Evolutionary conservation across 176 grass and related monocot species (phyloP).

Genomic region (Oryza glaberrima): DNA sequence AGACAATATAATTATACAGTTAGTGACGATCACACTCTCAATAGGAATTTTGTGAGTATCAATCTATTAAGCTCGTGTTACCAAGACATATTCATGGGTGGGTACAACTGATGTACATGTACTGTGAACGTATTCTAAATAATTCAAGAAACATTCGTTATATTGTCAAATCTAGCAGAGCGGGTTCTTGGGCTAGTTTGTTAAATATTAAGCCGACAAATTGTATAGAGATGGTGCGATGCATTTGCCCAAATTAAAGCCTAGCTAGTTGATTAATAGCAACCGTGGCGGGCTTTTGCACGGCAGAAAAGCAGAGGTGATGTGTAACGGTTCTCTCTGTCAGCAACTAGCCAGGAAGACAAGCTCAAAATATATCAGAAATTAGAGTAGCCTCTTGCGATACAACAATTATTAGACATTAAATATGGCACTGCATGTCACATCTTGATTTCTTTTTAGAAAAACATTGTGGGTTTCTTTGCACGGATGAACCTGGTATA

Average conservation of each 20-base stretch:
- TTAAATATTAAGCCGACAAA: background rate
- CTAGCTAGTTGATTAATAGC: conserved; percentile 16
- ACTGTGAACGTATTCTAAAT: background rate
- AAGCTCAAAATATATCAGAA: background rate
- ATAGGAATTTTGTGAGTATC: background rate
- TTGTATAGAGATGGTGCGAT: background rate
- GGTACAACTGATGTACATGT: background rate
- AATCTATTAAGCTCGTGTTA: background rate
- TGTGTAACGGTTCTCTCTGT: conserved; percentile 20
- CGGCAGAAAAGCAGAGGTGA: conserved; percentile 15
- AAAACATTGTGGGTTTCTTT: background rate
- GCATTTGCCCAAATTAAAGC: background rate
- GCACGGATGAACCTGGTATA: background rate
- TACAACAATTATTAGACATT: conserved; percentile 1
- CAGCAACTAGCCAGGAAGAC: conserved; percentile 3
- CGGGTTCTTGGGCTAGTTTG: background rate
- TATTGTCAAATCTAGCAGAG: background rate
- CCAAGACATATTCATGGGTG: background rate
- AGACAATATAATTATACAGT: background rate
- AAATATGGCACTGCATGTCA: background rate
- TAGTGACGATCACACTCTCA: background rate
- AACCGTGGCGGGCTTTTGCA: conserved; percentile 23
- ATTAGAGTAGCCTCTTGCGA: background rate
- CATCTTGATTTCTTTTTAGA: background rate
- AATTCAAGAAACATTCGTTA: background rate